These are phyloP conservation scores for Penicillium sp. DNA, from an alignment of 2,329 filamentous ascomycete genomes.

Conservation along the genomic window DNA sequence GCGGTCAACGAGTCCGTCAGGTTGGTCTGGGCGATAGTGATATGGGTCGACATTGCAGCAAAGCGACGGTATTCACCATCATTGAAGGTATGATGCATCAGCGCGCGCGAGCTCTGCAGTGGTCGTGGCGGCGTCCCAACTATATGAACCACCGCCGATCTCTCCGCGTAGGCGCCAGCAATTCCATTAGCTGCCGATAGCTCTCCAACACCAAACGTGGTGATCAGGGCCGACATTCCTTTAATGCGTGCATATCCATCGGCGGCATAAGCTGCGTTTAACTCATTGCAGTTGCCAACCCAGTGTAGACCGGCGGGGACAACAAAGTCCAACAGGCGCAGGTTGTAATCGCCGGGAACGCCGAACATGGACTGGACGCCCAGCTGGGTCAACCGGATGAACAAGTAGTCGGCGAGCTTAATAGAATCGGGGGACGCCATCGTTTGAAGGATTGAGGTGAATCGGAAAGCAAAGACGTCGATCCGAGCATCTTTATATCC, in stretches of 20 bases:
- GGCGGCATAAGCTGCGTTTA: constrained; percentile 56
- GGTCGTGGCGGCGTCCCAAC: constrained; percentile 49
- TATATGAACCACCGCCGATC: constrained; percentile 60
- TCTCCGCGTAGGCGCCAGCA: constrained; percentile 68
- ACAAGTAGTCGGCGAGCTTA: constrained; percentile 51
- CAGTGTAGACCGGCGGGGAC: constrained; percentile 54
- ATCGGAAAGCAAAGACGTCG: constrained; percentile 1
- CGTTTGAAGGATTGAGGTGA: neutral
- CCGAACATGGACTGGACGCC: constrained; percentile 62
- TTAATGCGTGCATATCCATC: constrained; percentile 32
- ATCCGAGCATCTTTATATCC: constrained; percentile 1
- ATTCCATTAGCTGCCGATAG: constrained; percentile 66
- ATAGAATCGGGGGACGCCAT: constrained; percentile 16
- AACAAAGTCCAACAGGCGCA: constrained; percentile 62
- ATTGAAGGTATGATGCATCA: constrained; percentile 64
- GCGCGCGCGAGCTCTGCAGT: constrained; percentile 41
- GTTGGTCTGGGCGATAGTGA: constrained; percentile 48
- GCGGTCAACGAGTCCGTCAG: constrained; percentile 44
- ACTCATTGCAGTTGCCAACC: constrained; percentile 64
- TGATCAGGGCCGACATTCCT: constrained; percentile 27
- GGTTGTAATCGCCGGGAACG: constrained; percentile 67
- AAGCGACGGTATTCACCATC: constrained; percentile 52
- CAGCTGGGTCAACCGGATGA: constrained; percentile 57
- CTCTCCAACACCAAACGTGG: constrained; percentile 54
- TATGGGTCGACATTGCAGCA: constrained; percentile 45